These are phyloP conservation scores for Nicotiana obtusifolia DNA, from an alignment of 257 asterid species.

Conservation along the genomic window DNA sequence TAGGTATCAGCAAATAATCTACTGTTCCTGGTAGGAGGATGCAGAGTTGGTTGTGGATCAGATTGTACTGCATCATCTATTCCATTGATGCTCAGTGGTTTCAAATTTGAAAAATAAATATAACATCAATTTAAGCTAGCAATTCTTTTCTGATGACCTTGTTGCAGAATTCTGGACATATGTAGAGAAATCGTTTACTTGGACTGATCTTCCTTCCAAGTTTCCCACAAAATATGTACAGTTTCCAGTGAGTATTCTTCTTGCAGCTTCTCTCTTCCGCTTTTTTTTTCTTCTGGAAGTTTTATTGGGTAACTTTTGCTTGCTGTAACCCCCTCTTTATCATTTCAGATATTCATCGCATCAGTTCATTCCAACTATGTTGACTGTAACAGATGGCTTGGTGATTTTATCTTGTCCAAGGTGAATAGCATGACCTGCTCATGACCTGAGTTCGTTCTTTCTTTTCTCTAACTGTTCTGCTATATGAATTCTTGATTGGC, in stretches of 20 bases:
- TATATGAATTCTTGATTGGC: not conserved
- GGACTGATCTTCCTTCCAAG: slow-evolving; percentile 97
- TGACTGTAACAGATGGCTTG: slow-evolving; percentile 96
- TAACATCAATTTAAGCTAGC: not conserved
- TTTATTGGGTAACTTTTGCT: not conserved
- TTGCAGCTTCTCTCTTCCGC: not conserved
- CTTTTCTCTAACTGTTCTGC: not conserved
- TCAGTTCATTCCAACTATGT: slow-evolving; percentile 90
- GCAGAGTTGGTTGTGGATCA: not conserved
- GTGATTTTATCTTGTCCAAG: slow-evolving; percentile 91
- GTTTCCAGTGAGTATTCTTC: slow-evolving; percentile 66
- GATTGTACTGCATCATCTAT: not conserved
- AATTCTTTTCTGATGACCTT: not conserved
- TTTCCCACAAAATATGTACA: slow-evolving; percentile 97
- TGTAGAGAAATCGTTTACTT: slow-evolving; percentile 94
- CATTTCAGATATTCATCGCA: slow-evolving; percentile 71
- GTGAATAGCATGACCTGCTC: slow-evolving; percentile 27
- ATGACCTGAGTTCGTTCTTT: not conserved
- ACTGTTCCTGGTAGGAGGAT: not conserved
- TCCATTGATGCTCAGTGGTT: not conserved
- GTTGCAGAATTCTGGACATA: slow-evolving; percentile 92
- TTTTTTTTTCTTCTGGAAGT: slow-evolving; percentile 5
- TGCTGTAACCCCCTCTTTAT: slow-evolving; percentile 14
- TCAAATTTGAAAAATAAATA: not conserved
- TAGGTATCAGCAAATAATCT: not conserved